Base-by-base conservation (phyloP, 345 rosid species). In the Mangifera indica region DNA sequence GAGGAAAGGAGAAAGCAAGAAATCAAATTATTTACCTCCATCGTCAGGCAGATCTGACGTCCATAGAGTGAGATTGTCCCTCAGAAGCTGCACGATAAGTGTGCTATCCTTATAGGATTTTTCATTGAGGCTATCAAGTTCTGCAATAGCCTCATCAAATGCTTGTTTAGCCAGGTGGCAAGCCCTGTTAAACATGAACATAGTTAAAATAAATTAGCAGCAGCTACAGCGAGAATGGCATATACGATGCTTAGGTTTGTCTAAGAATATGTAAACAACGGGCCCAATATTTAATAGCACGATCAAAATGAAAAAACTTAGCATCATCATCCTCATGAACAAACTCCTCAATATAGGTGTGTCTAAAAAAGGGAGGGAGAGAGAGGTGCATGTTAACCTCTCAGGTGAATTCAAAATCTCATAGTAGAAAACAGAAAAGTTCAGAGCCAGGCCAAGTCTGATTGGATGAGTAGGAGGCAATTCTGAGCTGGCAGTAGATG, bases 51-150 rank as follows among this genome's bases (percentile, higher is more conserved):
- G 76, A 84, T 90, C 94, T 5, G 96, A 81, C 69, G 96, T 90
- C 96, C 94, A 92, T 51, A 90, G 66, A 26, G 94, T 84, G 81
- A 90, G 93, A 74, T 90, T 90, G 76, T 92, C 98, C 84, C 98
- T 85, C 15, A 92, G 91, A 77, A 90, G 94, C 72, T 90, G 96
- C 98, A 92, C 87, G 74, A 90, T 90, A 12, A 90, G 91, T 44
- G 96, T 92, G 81, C 94, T 88, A 72, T 90, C 96, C 81, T 90
- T 92, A 84, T 90, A 92, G 2, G 96, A 88, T 20, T 92, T 94
- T 78, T 90, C 98, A 51, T 82, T 89, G 54, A 93, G 93, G 85
- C 90, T 93, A 77, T 93, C 94, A 49, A 90, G 85, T 80, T 93
- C 96, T 2, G 94, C 84, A 22, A 90, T 88, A 69, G 96, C 96